Conservation (phyloP, 768 basidiomycete genomes). For the Naganishia randhawae region DNA sequence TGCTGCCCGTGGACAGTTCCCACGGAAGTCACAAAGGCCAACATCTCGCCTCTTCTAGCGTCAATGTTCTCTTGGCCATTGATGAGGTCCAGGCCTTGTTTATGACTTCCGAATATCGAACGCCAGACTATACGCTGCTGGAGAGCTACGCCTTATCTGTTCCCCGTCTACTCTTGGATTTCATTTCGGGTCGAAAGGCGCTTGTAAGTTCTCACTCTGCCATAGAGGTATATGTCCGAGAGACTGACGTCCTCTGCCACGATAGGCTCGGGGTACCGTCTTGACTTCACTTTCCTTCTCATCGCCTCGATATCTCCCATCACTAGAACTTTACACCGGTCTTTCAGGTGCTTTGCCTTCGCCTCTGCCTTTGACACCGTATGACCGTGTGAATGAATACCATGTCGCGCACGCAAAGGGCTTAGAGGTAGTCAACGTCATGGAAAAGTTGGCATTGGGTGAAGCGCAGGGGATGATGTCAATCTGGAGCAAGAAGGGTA, state of each 20-base stretch:
- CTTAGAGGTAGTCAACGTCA: slow-evolving; percentile 57
- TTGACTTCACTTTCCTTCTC: slow-evolving; percentile 66
- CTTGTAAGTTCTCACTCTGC: slow-evolving; percentile 56
- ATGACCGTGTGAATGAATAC: slow-evolving; percentile 57
- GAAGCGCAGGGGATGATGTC: slow-evolving; percentile 70
- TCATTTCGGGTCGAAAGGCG: slow-evolving; percentile 63
- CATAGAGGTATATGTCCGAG: background rate
- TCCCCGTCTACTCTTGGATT: slow-evolving; percentile 74
- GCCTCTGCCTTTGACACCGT: slow-evolving; percentile 56
- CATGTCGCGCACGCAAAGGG: slow-evolving; percentile 60
- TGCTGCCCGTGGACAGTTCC: too few relatives aligned
- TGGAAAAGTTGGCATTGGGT: slow-evolving; percentile 59
- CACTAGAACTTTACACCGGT: slow-evolving; percentile 64
- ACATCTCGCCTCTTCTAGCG: too few relatives aligned
- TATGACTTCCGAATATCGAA: slow-evolving; percentile 62
- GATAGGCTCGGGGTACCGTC: slow-evolving; percentile 60
- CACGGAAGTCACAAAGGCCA: too few relatives aligned
- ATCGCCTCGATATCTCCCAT: slow-evolving; percentile 60
- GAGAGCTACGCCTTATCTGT: slow-evolving; percentile 73
- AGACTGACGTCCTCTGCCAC: background rate
- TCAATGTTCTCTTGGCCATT: slow-evolving; percentile 75
- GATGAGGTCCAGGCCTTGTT: slow-evolving; percentile 86
- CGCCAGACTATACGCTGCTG: slow-evolving; percentile 66
- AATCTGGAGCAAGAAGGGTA: slow-evolving; percentile 68
- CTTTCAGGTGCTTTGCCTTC: slow-evolving; percentile 54